These are phyloP conservation scores for Antarctomyces pellizariae DNA, from an alignment of 495 filamentous ascomycete genomes.

Conservation along the genomic window DNA sequence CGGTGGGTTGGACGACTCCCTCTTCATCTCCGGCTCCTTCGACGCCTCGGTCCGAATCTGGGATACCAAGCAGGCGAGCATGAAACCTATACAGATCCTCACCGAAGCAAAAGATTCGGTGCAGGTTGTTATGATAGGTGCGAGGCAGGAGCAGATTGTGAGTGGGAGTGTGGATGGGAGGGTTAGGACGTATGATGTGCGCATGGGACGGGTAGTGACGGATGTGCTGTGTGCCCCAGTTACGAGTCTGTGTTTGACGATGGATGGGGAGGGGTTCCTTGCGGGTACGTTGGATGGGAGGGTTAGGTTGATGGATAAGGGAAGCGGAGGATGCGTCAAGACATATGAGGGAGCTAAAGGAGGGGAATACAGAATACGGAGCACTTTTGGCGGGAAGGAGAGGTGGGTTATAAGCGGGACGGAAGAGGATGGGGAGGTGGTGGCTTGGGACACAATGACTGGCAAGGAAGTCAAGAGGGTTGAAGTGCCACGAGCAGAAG, in stretches of 20 bases:
- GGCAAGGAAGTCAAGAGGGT: conserved; percentile 41
- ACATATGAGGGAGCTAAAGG: conserved; percentile 43
- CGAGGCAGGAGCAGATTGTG: conserved; percentile 29
- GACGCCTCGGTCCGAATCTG: conserved; percentile 73
- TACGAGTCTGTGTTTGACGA: conserved; percentile 46
- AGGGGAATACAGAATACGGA: conserved; percentile 44
- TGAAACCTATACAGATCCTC: conserved; percentile 57
- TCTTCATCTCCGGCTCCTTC: conserved; percentile 53
- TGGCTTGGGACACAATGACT: conserved; percentile 75
- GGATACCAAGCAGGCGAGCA: conserved; percentile 40
- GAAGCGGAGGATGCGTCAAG: conserved; percentile 47
- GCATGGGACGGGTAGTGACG: conserved; percentile 46
- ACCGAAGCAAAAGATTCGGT: conserved; percentile 61
- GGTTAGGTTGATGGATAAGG: conserved; percentile 61
- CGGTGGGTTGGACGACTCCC: conserved; percentile 40
- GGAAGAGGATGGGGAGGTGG: conserved; percentile 34
- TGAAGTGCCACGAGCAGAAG: conserved; percentile 31
- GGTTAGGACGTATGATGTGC: conserved; percentile 66
- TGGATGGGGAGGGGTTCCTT: conserved; percentile 50
- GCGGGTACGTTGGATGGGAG: conserved; percentile 52
- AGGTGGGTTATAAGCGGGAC: conserved; percentile 55
- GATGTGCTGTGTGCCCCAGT: conserved; percentile 47
- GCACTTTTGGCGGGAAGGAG: conserved; percentile 48
- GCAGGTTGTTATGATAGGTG: conserved; percentile 29
- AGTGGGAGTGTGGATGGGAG: conserved; percentile 72